These are phyloP conservation scores for Penicillium pulvis DNA, from an alignment of 495 filamentous ascomycete species.

Conservation along the genomic window DNA sequence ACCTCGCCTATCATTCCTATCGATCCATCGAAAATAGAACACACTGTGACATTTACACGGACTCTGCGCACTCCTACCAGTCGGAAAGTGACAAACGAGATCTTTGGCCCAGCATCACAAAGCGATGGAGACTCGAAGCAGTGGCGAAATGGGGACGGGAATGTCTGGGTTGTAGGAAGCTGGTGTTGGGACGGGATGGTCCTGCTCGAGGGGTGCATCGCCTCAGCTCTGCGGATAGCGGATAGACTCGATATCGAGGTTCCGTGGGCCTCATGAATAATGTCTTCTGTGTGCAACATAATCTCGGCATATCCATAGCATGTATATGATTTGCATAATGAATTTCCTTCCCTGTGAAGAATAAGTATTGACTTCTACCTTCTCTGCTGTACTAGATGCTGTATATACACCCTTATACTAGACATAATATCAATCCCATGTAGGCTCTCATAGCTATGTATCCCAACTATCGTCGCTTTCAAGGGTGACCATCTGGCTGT, in stretches of 20 bases:
- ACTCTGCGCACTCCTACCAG: constrained; percentile 37
- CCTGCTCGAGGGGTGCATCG: constrained; percentile 58
- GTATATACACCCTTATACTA: too few species aligned
- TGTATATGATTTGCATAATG: neutral
- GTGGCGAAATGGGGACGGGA: constrained; percentile 54
- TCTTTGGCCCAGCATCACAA: constrained; percentile 26
- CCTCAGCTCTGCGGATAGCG: constrained; percentile 56
- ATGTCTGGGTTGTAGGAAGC: constrained; percentile 55
- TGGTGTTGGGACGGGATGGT: constrained; percentile 72
- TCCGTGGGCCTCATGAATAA: constrained; percentile 31
- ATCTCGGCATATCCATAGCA: neutral
- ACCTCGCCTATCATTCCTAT: constrained; percentile 35
- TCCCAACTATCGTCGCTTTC: too few species aligned
- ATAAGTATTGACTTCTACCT: too few species aligned
- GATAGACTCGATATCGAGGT: constrained; percentile 48
- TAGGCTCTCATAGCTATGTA: too few species aligned
- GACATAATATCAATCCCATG: too few species aligned
- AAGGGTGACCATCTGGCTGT: too few species aligned
- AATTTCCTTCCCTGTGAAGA: neutral
- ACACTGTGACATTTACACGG: constrained; percentile 31
- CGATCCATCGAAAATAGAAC: constrained; percentile 32
- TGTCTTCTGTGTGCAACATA: neutral
- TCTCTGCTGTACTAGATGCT: too few species aligned
- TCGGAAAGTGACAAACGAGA: constrained; percentile 33
- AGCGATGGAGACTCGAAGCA: neutral